A percentile compares a stretch with the other conserved stretches of the same genome.
phyloP scores from a whole-genome alignment of 495 filamentous ascomycete genomes.

The Beverwykella pulmonaria region DNA sequence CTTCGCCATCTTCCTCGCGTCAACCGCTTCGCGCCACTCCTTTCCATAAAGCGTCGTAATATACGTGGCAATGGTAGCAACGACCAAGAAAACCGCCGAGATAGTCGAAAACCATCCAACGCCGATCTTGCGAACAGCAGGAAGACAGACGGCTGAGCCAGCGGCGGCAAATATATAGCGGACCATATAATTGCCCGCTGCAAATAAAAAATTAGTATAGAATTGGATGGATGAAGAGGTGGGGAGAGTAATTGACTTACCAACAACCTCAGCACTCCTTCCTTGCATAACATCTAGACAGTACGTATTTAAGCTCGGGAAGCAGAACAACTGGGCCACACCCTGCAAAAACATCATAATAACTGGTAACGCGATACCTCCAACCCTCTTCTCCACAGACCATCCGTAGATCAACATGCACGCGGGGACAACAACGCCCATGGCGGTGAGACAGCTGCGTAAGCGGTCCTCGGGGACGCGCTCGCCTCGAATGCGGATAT shows the following conservation, averaged over 20 bases:
- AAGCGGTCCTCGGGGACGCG: constrained; percentile 72
- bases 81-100: constrained; percentile 56
- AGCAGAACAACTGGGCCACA: constrained; percentile 72
- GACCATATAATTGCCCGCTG: constrained; percentile 70
- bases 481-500: constrained; percentile 59
- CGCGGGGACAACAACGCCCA: constrained; percentile 62
- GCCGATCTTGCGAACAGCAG: constrained; percentile 66
- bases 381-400: constrained; percentile 66
- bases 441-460: constrained; percentile 61
- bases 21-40: constrained; percentile 57
- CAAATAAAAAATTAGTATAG: not conserved
- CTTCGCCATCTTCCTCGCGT: constrained; percentile 47
- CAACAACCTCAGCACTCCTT: constrained; percentile 65
- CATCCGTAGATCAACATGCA: constrained; percentile 75
- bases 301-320: constrained; percentile 73
- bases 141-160: constrained; percentile 67
- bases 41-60: constrained; percentile 57
- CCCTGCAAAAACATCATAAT: constrained; percentile 73
- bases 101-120: constrained; percentile 60
- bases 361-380: constrained; percentile 68
- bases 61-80: constrained; percentile 51
- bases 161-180: constrained; percentile 69
- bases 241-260: constrained; percentile 20
- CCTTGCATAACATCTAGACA: constrained; percentile 74
- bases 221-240: not conserved